Evolutionary conservation across 73 alveolate species (phyloP).

Genomic region (Tetrahymena elliotti): DNA sequence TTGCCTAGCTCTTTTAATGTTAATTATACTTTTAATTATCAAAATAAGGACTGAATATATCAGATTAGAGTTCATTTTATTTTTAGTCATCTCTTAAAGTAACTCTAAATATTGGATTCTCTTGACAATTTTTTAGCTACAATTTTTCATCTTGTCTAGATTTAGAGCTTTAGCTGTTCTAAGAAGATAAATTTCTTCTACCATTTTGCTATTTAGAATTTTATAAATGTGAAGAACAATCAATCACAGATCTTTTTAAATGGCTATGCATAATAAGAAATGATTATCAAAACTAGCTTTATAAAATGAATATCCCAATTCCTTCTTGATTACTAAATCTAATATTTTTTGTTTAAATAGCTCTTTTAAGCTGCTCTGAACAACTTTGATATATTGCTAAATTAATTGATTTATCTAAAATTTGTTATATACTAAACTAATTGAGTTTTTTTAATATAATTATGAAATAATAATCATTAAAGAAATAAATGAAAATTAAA

Average conservation of each 20-base stretch:
- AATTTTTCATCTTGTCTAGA: background rate
- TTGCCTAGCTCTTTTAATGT: background rate
- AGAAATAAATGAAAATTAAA: too few relatives aligned
- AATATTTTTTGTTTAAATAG: too few relatives aligned
- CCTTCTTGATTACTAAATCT: background rate
- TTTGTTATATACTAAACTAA: background rate
- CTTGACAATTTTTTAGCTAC: background rate
- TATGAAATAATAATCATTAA: background rate
- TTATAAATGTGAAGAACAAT: background rate
- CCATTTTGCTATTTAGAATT: background rate
- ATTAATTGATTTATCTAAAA: too few relatives aligned
- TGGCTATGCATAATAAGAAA: background rate
- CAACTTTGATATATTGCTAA: background rate
- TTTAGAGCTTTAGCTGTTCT: background rate
- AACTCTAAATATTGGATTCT: background rate
- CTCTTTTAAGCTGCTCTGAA: background rate
- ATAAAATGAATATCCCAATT: too few relatives aligned
- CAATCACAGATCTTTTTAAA: background rate
- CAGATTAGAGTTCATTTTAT: background rate
- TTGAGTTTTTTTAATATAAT: background rate
- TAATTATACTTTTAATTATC: background rate
- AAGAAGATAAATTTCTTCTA: background rate
- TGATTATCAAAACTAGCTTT: background rate
- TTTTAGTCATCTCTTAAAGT: background rate
- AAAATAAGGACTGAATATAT: background rate